These are phyloP conservation scores for Triglochin maritima DNA, from an alignment of 106 monocot genomes.

Conservation along the genomic window DNA sequence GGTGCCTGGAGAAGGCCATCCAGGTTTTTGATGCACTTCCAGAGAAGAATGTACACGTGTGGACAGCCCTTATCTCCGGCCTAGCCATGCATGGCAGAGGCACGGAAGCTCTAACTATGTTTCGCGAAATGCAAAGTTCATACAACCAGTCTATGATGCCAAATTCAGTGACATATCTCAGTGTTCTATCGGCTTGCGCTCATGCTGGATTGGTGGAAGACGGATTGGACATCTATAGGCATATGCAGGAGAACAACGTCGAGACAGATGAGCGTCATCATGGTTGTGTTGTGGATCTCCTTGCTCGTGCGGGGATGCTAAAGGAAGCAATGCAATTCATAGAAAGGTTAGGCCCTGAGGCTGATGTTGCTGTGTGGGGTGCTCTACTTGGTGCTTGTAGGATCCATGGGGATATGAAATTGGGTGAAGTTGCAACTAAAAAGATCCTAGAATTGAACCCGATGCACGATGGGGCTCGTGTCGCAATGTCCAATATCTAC, in stretches of 20 bases:
- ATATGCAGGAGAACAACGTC: conserved; percentile 5
- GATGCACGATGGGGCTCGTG: conserved; percentile 11
- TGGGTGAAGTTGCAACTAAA: conserved; percentile 8
- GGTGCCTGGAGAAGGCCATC: conserved; percentile 16
- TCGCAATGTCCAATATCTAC: conserved; percentile 32
- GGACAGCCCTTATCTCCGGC: conserved; percentile 26
- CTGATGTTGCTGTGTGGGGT: conserved; percentile 13
- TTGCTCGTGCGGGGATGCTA: conserved; percentile 21
- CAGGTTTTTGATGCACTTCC: conserved; percentile 18
- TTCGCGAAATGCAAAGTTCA: conserved; percentile 8
- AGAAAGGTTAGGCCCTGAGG: neutral
- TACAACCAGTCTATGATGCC: conserved; percentile 6
- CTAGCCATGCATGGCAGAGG: conserved; percentile 26
- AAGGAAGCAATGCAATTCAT: conserved; percentile 17
- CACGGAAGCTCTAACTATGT: conserved; percentile 6
- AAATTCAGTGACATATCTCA: conserved; percentile 18
- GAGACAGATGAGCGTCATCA: conserved; percentile 8
- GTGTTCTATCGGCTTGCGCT: conserved; percentile 24
- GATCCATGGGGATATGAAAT: conserved; percentile 5
- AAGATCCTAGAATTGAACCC: conserved; percentile 12
- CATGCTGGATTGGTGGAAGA: conserved; percentile 28
- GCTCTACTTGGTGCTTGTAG: conserved; percentile 25
- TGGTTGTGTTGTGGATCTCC: conserved; percentile 25
- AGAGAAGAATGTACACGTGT: conserved; percentile 14
- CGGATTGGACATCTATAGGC: conserved; percentile 8